These are phyloP conservation scores for Aspergillus sparsus DNA, from an alignment of 495 filamentous ascomycete species.

Conservation along the genomic window DNA sequence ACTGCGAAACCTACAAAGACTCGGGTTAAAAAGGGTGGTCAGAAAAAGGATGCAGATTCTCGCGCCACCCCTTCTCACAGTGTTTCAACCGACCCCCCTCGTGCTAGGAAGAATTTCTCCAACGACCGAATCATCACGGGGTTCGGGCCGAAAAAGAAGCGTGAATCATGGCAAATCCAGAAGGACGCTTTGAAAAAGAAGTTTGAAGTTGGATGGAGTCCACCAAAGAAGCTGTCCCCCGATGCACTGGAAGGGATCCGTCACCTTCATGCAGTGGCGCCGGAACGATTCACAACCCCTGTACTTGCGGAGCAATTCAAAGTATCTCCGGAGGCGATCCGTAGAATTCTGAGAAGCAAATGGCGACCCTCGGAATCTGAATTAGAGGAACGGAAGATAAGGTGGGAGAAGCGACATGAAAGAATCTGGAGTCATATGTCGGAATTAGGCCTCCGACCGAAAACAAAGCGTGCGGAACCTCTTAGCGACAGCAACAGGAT, in stretches of 20 bases:
- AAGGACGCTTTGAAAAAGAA: constrained; percentile 70
- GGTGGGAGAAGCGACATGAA: constrained; percentile 81
- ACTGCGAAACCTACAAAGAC: no score
- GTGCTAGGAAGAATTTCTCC: constrained; percentile 11
- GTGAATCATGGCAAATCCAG: constrained; percentile 67
- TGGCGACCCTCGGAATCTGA: constrained; percentile 73
- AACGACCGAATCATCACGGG: constrained; percentile 14
- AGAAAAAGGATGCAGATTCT: not conserved
- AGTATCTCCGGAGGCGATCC: constrained; percentile 81
- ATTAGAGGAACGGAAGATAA: constrained; percentile 55
- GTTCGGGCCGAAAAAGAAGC: constrained; percentile 31
- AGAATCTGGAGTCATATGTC: constrained; percentile 74
- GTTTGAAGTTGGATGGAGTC: constrained; percentile 75
- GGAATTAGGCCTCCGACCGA: constrained; percentile 65
- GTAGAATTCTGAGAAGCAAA: constrained; percentile 80
- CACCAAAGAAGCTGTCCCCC: constrained; percentile 83
- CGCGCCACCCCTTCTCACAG: not conserved
- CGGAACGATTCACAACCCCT: constrained; percentile 70
- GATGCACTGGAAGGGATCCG: constrained; percentile 87
- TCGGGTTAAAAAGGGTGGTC: no score
- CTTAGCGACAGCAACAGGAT: constrained; percentile 32
- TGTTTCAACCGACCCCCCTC: constrained; percentile 1
- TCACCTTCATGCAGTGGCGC: constrained; percentile 70
- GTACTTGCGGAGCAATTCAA: constrained; percentile 78
- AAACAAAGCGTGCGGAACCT: constrained; percentile 28